Evolutionary conservation across 441 rosid genomes (phyloP), one percentile per base, ranked within the genome.

Genomic region (Flueggea neowawraea): DNA sequence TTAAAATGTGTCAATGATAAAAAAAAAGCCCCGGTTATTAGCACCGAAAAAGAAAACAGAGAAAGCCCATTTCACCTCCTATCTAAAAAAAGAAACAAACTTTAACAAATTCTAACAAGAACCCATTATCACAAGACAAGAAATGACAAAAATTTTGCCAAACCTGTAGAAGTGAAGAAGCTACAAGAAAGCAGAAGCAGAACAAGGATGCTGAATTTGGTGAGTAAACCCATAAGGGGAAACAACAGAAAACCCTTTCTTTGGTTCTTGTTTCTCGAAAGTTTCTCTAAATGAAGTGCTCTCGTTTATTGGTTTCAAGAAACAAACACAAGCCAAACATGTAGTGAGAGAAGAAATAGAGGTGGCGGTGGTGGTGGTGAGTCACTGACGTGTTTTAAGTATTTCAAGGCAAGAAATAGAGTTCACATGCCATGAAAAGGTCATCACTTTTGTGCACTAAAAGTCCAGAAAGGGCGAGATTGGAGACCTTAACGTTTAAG

Each of bases 81-180:
- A 62, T 54, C 48, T 53, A 78, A 54, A 50, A 8, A 4, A 50
- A 63, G 50, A 43, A 31, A 49, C 10, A 10, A 57, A 17, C 33
- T 39, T 55, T 49, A 12, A n/a, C 52, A 49, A 36, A 16, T 51
- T 39, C 44, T 12, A 6, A 43, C 15, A 41, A 16, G 52, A 16
- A 49, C 15, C 54, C 54, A 6, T 17, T 6, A 14, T 51, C 28
- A 2, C 28, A 22, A 22, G 28, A 22, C 28, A 22, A 22, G 17
- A 14, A 31, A 16, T 7, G 56, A 31, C 17, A 52, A 45, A 52
- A 45, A 13, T 4, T 39, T 13, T 31, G 22, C 67, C 12, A 64
- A 88, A 53, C 93, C 95, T 76, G 91, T 73, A 12, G 75, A 16
- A 16, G 63, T 61, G 57, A 86, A 82, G 77, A 55, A 62, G 55